Conservation (phyloP, 495 filamentous ascomycete genomes). For the Aspergillus campestris region DNA sequence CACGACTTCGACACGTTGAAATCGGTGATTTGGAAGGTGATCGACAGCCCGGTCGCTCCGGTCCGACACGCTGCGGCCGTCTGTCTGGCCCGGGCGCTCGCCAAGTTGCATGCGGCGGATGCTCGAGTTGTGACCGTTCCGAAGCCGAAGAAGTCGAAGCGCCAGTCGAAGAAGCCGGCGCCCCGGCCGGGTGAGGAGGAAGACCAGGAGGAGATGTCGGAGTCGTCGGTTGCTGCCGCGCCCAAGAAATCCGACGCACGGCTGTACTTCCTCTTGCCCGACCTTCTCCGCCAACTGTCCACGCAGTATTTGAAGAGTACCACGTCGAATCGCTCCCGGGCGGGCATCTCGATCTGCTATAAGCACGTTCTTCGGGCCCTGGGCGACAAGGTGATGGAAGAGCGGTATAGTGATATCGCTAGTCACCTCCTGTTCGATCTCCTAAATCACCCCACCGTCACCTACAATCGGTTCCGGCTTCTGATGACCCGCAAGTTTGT, state of each 20-base stretch:
- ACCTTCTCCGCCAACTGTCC: conserved; percentile 75
- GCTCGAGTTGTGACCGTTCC: conserved; percentile 45
- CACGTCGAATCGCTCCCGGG: conserved; percentile 70
- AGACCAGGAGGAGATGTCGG: conserved; percentile 63
- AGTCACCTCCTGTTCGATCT: conserved; percentile 75
- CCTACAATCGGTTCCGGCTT: conserved; percentile 79
- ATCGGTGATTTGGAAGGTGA: conserved; percentile 68
- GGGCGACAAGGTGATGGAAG: conserved; percentile 67
- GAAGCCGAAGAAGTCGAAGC: conserved; percentile 66
- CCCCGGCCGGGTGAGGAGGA: conserved; percentile 63
- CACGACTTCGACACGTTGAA: conserved; percentile 85
- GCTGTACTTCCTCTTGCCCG: conserved; percentile 64
- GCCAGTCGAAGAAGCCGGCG: conserved; percentile 59
- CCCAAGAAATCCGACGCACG: conserved; percentile 59
- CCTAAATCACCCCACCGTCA: conserved; percentile 65
- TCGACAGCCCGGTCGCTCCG: conserved; percentile 65
- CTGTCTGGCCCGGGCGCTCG: conserved; percentile 67
- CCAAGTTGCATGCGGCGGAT: conserved; percentile 68
- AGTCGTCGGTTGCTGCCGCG: conserved; percentile 42
- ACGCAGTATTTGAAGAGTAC: conserved; percentile 71
- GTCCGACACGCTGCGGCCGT: conserved; percentile 84
- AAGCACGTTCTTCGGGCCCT: conserved; percentile 66
- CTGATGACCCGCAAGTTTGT: conserved; percentile 80
- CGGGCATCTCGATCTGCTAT: conserved; percentile 83
- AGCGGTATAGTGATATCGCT: conserved; percentile 69